Conservation (phyloP, 768 basidiomycete genomes). For the Tulasnella sp. region DNA sequence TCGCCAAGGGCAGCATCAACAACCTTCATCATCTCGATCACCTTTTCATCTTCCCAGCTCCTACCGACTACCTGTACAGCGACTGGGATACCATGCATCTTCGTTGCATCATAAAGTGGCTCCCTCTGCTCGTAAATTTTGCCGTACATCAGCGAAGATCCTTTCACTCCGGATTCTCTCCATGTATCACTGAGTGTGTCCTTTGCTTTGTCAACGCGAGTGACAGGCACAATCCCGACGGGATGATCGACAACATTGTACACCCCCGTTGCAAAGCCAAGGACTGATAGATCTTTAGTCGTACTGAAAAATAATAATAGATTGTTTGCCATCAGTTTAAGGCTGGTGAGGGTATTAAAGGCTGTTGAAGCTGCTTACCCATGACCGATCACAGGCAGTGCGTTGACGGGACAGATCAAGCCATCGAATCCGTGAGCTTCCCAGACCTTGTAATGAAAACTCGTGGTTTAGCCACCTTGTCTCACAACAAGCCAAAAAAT, state of each 20-base stretch:
- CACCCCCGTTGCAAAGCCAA: slow-evolving; percentile 48
- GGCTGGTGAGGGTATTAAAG: not conserved
- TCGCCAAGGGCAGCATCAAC: slow-evolving; percentile 62
- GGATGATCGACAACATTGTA: slow-evolving; percentile 72
- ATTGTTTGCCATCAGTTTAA: not conserved
- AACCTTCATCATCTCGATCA: slow-evolving; percentile 66
- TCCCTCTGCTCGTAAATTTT: slow-evolving; percentile 39
- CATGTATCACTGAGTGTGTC: slow-evolving; percentile 57
- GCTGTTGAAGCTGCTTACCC: slow-evolving; percentile 35
- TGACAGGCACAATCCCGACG: slow-evolving; percentile 65
- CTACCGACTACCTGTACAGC: slow-evolving; percentile 70
- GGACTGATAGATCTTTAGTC: slow-evolving; percentile 37
- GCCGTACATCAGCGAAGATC: slow-evolving; percentile 50
- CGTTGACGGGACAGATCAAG: slow-evolving; percentile 63
- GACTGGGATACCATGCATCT: slow-evolving; percentile 69
- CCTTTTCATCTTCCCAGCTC: slow-evolving; percentile 77
- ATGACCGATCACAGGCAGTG: slow-evolving; percentile 61
- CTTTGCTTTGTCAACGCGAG: slow-evolving; percentile 48
- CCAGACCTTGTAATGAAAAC: slow-evolving; percentile 47
- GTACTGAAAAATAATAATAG: not conserved
- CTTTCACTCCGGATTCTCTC: slow-evolving; percentile 34
- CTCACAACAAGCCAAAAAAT: too few relatives aligned
- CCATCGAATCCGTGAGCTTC: slow-evolving; percentile 53
- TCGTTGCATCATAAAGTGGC: slow-evolving; percentile 53
- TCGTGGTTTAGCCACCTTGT: not conserved